These are phyloP conservation scores for Pneumocystis wakefieldiae DNA, from an alignment of 1,139 yeast species.

Conservation along the genomic window DNA sequence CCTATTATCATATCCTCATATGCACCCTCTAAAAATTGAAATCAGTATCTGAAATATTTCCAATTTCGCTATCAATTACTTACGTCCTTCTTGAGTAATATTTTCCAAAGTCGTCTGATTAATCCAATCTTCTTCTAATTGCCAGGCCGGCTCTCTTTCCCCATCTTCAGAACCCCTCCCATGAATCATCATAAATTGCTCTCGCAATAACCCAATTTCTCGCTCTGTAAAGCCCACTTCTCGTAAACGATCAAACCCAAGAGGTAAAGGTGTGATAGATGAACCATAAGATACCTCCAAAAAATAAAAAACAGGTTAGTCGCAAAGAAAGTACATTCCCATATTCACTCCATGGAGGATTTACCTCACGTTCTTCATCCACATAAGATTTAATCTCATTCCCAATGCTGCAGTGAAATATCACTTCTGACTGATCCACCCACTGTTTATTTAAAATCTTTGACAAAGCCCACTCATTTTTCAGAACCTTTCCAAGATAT, in stretches of 20 bases:
- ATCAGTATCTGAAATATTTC: background rate
- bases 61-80: constrained; percentile 1
- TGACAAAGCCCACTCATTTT: constrained; percentile 9
- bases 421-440: background rate
- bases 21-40: constrained; percentile 1
- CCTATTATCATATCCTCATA: constrained; percentile 5
- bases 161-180: constrained; percentile 1
- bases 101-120: background rate
- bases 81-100: constrained; percentile 1
- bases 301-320: background rate
- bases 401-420: background rate
- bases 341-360: no score
- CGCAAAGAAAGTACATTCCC: no score
- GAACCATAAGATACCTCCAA: background rate
- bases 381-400: background rate
- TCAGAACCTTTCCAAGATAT: constrained; percentile 11
- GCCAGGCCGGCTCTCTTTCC: background rate
- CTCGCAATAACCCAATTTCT: constrained; percentile 6
- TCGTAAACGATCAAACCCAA: constrained; percentile 14
- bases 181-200: constrained; percentile 7
- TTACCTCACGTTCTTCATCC: background rate
- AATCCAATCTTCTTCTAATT: constrained; percentile 1
- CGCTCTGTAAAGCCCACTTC: constrained; percentile 12
- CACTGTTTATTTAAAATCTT: background rate
- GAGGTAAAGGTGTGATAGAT: constrained; percentile 7